Percentiles rank a stretch among this genome's conserved stretches.
phyloP scores from a whole-genome alignment of 2,329 filamentous ascomycete species.

The Nigrospora oryzae region DNA sequence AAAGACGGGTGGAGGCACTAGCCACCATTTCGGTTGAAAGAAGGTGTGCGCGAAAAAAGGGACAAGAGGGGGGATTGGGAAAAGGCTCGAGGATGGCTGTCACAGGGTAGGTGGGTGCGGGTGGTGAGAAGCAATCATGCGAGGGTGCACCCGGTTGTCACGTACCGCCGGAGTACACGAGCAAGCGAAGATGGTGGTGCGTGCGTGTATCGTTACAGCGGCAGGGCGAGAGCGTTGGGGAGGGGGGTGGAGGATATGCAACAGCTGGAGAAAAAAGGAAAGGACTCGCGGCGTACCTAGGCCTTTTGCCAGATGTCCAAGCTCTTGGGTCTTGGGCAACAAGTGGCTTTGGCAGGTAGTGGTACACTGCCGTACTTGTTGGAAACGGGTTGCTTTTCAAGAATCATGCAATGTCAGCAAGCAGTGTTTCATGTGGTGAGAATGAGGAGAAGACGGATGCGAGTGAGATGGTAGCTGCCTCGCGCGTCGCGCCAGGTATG shows the following conservation, averaged over 20 bases:
- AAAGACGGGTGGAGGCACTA: slow-evolving; percentile 17
- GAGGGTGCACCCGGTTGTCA: slow-evolving; percentile 21
- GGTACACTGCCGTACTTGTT: slow-evolving; percentile 2
- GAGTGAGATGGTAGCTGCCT: too few species aligned
- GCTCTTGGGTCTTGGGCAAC: slow-evolving; percentile 1
- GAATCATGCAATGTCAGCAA: slow-evolving; percentile 1
- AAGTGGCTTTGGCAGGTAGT: neutral
- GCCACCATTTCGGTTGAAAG: slow-evolving; percentile 10
- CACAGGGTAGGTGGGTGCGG: slow-evolving; percentile 7
- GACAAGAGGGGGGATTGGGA: slow-evolving; percentile 18
- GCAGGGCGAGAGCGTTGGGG: slow-evolving; percentile 7
- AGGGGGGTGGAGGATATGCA: slow-evolving; percentile 11
- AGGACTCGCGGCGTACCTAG: slow-evolving; percentile 16
- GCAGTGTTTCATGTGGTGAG: neutral
- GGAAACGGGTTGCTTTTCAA: neutral
- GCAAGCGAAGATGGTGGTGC: slow-evolving; percentile 17
- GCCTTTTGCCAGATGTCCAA: slow-evolving; percentile 7
- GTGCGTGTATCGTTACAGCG: slow-evolving; percentile 25
- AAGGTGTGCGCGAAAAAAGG: slow-evolving; percentile 23
- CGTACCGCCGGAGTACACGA: slow-evolving; percentile 16
- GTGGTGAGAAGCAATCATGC: slow-evolving; percentile 17
- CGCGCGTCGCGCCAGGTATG: neutral
- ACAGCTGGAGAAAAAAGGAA: slow-evolving; percentile 8
- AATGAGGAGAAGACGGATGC: neutral
- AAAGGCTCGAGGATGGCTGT: slow-evolving; percentile 17